Evolutionary conservation across 208 protist genomes (phyloP).

Genomic region (Leishmania gerbilli): DNA sequence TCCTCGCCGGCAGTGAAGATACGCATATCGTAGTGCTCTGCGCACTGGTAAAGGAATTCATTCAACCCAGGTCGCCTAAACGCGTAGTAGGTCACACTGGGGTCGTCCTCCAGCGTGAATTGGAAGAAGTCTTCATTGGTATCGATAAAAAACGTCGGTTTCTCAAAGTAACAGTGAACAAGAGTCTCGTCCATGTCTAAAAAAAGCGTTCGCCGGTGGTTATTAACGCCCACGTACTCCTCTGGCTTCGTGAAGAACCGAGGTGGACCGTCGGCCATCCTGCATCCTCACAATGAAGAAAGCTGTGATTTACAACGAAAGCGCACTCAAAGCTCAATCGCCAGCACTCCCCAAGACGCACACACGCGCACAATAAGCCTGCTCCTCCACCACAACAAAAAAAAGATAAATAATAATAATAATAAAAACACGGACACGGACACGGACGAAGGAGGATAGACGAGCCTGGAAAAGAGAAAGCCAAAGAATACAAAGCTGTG

Average conservation of each 20-base stretch:
- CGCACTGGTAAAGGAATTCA: constrained; percentile 48
- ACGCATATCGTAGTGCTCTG: constrained; percentile 57
- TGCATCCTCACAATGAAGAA: constrained; percentile 15
- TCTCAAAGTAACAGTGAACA: constrained; percentile 50
- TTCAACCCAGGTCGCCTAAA: constrained; percentile 52
- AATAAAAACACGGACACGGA: not conserved
- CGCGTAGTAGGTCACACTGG: constrained; percentile 43
- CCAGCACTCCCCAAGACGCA: not conserved
- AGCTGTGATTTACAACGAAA: not conserved
- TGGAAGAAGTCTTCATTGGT: constrained; percentile 22
- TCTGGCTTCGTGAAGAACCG: constrained; percentile 35
- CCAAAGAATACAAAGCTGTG: constrained; percentile 6
- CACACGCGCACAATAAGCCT: not conserved
- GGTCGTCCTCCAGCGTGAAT: constrained; percentile 29
- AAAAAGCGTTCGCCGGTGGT: constrained; percentile 37
- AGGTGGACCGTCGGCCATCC: constrained; percentile 22
- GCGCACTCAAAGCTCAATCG: not conserved
- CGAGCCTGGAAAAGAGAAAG: not conserved
- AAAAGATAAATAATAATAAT: constrained; percentile 3
- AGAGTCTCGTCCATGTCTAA: constrained; percentile 80
- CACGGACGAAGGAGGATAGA: not conserved
- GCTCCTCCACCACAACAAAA: not conserved
- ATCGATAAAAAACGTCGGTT: constrained; percentile 36
- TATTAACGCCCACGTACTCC: constrained; percentile 32
- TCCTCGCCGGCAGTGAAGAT: constrained; percentile 74